Evolutionary conservation across 2,329 filamentous ascomycete genomes (phyloP).

Genomic region (Venturia effusa): DNA sequence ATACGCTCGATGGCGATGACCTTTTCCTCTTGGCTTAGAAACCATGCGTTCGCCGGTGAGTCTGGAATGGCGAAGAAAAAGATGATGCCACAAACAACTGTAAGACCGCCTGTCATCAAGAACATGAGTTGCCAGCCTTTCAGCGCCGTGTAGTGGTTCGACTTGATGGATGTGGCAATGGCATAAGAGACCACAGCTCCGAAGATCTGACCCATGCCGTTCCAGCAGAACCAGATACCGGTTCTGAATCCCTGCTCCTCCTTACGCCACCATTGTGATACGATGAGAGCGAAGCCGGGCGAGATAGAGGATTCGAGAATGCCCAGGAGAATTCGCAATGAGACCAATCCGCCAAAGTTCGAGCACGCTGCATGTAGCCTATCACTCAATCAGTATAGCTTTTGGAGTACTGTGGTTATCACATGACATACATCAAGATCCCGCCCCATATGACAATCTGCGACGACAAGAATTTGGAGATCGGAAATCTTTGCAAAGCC

Average conservation of each 20-base stretch:
- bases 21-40: conserved; percentile 30
- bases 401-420: not conserved
- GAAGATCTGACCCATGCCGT: conserved; percentile 8
- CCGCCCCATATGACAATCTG: not conserved
- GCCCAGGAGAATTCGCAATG: conserved; percentile 27
- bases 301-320: conserved; percentile 26
- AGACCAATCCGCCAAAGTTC: conserved; percentile 28
- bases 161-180: conserved; percentile 3
- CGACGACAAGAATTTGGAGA: conserved; percentile 26
- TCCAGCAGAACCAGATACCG: conserved; percentile 2
- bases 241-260: conserved; percentile 5
- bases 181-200: conserved; percentile 7
- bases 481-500: conserved; percentile 34
- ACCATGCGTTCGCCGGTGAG: conserved; percentile 33
- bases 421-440: conserved; percentile 10
- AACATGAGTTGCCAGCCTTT: conserved; percentile 45
- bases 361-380: conserved; percentile 23
- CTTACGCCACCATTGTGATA: not conserved
- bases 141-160: conserved; percentile 2
- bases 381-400: not conserved
- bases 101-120: conserved; percentile 39
- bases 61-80: conserved; percentile 32
- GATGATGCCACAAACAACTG: conserved; percentile 26
- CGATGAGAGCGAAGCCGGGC: conserved; percentile 21
- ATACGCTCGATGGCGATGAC: conserved; percentile 43